Conservation (phyloP, 106 monocot genomes). For the Cymbidium sinense region DNA sequence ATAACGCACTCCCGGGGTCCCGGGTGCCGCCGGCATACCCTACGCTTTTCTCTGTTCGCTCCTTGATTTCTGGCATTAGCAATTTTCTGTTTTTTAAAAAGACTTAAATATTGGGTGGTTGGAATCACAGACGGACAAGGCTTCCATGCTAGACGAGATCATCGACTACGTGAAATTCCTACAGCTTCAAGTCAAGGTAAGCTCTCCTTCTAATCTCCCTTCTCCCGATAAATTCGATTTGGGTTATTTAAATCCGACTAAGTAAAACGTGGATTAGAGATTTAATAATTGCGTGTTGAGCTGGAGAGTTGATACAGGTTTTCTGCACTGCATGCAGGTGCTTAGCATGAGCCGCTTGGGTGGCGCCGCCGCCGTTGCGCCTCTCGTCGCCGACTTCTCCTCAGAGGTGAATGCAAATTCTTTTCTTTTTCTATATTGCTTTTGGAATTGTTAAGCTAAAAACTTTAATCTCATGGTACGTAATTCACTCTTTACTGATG, state of each 20-base stretch:
- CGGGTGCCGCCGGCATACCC: neutral
- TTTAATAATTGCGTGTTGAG: neutral
- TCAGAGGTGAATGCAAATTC: slow-evolving; percentile 18
- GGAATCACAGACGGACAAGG: slow-evolving; percentile 50
- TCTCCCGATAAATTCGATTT: neutral
- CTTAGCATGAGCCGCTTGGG: slow-evolving; percentile 39
- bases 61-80: neutral
- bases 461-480: too few species aligned
- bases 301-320: neutral
- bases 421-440: neutral
- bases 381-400: slow-evolving; percentile 30
- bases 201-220: neutral
- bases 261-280: neutral
- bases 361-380: slow-evolving; percentile 35
- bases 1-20: neutral
- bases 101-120: neutral
- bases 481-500: too few species aligned
- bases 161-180: slow-evolving; percentile 64
- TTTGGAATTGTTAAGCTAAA: too few species aligned
- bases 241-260: neutral
- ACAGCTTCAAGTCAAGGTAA: slow-evolving; percentile 61
- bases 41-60: neutral
- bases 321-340: slow-evolving; percentile 14
- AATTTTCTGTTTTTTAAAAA: neutral
- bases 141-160: slow-evolving; percentile 65